Percentiles rank a stretch among this genome's conserved stretches.
These are phyloP conservation scores for Oleoguttula mirabilis DNA, from an alignment of 495 filamentous ascomycete genomes.

Conservation along the genomic window DNA sequence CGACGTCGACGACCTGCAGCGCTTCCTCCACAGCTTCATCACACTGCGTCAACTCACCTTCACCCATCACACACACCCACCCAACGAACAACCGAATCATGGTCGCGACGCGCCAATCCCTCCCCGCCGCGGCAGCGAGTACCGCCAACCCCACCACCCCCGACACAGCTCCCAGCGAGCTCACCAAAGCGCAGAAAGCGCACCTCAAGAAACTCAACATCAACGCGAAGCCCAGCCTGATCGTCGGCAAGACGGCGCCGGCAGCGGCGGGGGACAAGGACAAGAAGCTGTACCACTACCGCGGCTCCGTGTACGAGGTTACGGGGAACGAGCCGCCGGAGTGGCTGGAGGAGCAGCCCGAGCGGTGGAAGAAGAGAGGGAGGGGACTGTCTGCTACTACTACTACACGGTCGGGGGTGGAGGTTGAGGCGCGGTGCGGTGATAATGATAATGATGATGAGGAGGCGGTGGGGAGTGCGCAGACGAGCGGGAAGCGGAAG, in stretches of 20 bases:
- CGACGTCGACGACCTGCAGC: no score
- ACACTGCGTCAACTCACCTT: no score
- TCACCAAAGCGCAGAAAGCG: not conserved
- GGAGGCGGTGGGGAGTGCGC: not conserved
- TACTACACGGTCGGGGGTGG: no score
- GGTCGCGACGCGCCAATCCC: constrained; percentile 11
- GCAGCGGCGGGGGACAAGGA: not conserved
- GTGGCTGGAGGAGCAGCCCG: constrained; percentile 6
- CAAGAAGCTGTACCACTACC: constrained; percentile 8
- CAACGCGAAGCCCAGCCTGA: not conserved
- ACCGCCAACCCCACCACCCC: constrained; percentile 1
- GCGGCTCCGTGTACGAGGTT: constrained; percentile 7
- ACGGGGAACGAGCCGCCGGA: constrained; percentile 5
- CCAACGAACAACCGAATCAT: no score
- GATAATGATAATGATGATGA: not conserved
- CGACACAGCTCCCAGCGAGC: not conserved
- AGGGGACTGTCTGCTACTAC: no score
- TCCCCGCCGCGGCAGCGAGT: not conserved
- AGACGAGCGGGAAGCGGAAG: not conserved
- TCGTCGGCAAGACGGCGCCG: not conserved
- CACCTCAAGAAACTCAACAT: not conserved
- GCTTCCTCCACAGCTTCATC: no score
- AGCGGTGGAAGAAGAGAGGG: constrained; percentile 2
- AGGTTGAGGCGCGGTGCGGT: no score
- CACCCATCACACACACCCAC: no score